Percentiles rank a stretch among this genome's conserved stretches.
These are phyloP conservation scores for Coix lacrymajobi DNA, from an alignment of 176 grass and related monocot species.

Conservation along the genomic window DNA sequence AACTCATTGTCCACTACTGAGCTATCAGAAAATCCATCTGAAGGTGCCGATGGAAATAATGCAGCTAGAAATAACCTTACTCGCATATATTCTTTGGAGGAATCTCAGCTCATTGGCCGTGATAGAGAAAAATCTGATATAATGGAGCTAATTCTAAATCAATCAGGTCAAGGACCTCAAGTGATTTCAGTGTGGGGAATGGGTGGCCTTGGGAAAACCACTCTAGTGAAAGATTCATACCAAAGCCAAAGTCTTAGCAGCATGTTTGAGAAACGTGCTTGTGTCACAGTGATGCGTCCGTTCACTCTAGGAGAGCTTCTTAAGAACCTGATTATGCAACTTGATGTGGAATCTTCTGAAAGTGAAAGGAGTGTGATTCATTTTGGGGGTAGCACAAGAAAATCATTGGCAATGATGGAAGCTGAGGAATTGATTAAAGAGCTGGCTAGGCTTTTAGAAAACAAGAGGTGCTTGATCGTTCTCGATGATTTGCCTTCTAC, in stretches of 20 bases:
- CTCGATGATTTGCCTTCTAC: not conserved
- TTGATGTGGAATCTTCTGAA: not conserved
- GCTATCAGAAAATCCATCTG: not conserved
- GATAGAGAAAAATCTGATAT: not conserved
- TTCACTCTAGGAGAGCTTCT: not conserved
- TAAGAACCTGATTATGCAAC: not conserved
- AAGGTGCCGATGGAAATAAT: not conserved
- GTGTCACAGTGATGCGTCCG: not conserved
- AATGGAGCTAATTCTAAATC: not conserved
- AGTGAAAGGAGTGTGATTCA: not conserved
- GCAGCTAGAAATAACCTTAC: not conserved
- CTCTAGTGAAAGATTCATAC: not conserved
- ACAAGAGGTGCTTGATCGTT: not conserved
- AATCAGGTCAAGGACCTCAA: not conserved
- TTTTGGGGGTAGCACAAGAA: not conserved
- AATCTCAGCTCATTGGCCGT: not conserved
- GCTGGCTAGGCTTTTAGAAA: not conserved
- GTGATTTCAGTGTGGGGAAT: slow-evolving; percentile 22
- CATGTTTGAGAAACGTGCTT: not conserved
- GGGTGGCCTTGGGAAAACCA: slow-evolving; percentile 3
- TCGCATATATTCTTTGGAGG: not conserved
- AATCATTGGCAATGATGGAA: not conserved
- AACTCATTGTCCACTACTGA: no score
- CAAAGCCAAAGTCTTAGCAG: not conserved
- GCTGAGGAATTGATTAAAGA: not conserved